A percentile compares a stretch with the other conserved stretches of the same genome.
phyloP scores from a whole-genome alignment of 2,329 filamentous ascomycete genomes.

The Xylariaceae sp. region DNA sequence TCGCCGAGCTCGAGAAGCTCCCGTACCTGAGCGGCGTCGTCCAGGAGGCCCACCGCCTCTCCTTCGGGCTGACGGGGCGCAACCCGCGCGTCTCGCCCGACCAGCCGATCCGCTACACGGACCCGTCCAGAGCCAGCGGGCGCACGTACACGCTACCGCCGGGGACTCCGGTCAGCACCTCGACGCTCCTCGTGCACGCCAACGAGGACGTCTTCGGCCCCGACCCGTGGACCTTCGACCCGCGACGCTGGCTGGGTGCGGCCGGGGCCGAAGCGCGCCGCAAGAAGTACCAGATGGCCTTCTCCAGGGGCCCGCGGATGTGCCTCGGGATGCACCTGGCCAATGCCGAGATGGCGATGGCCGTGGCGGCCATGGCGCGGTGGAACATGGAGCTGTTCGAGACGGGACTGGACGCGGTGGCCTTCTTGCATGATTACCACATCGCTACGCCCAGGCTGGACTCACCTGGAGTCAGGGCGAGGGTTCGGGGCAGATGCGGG shows the following conservation, averaged over 20 bases:
- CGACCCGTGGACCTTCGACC: too few species aligned
- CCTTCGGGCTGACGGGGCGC: constrained; percentile 11
- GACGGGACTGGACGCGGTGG: constrained; percentile 20
- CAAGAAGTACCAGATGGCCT: constrained; percentile 5
- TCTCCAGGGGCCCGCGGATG: constrained; percentile 25
- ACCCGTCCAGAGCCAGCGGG: too few species aligned
- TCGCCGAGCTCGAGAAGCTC: constrained; percentile 15
- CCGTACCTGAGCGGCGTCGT: constrained; percentile 16
- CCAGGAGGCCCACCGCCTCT: constrained; percentile 14
- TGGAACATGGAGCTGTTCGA: constrained; percentile 23
- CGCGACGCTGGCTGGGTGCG: too few species aligned
- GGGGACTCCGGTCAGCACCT: too few species aligned
- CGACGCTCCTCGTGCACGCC: too few species aligned
- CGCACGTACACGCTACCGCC: too few species aligned
- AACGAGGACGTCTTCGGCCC: too few species aligned
- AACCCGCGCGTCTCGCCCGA: constrained; percentile 9
- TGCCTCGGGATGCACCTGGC: constrained; percentile 34
- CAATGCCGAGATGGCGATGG: constrained; percentile 22
- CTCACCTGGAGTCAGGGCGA: constrained; percentile 12
- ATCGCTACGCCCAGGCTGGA: constrained; percentile 9
- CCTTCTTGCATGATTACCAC: constrained; percentile 13
- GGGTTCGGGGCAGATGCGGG: constrained; percentile 5
- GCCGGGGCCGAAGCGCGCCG: too few species aligned
- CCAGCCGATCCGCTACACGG: constrained; percentile 13
- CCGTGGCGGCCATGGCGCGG: constrained; percentile 18